phyloP scores from a whole-genome alignment of 176 grass and related monocot genomes.

The Metroxylon sagu region DNA sequence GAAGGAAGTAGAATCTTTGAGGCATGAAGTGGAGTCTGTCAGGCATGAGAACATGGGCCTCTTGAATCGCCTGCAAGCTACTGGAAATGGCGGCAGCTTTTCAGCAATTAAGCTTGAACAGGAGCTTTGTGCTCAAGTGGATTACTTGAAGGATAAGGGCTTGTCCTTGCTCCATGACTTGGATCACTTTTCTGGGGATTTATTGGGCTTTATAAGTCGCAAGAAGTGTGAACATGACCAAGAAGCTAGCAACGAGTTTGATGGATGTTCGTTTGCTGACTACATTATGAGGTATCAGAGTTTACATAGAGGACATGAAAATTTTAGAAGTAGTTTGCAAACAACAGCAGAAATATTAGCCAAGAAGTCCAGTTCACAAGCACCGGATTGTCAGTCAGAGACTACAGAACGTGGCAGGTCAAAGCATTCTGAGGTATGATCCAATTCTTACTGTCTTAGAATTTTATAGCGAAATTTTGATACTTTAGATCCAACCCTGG shows the following conservation, averaged over 20 bases:
- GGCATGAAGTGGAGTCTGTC: constrained; percentile 54
- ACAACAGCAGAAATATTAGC: constrained; percentile 22
- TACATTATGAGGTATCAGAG: constrained; percentile 57
- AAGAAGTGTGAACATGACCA: constrained; percentile 27
- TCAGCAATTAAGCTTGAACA: constrained; percentile 45
- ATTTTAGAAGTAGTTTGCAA: constrained; percentile 55
- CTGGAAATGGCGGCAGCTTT: constrained; percentile 30
- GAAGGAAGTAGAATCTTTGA: constrained; percentile 47
- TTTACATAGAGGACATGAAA: constrained; percentile 51
- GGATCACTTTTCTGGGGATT: constrained; percentile 31
- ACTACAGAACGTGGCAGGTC: background rate
- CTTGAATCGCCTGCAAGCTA: constrained; percentile 38
- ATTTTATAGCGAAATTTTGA: no score
- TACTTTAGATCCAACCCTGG: no score
- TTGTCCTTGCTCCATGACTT: constrained; percentile 62
- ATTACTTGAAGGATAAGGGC: constrained; percentile 53
- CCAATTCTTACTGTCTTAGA: no score
- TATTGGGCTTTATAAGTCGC: constrained; percentile 51
- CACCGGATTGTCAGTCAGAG: background rate
- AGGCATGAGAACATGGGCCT: constrained; percentile 70
- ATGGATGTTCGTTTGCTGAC: constrained; percentile 24
- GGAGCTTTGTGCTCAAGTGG: constrained; percentile 48
- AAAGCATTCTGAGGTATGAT: no score
- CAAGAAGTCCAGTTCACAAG: constrained; percentile 39
- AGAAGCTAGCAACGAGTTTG: constrained; percentile 16